A percentile compares a stretch with the other conserved stretches of the same genome.
Evolutionary conservation across 257 asterid genomes (phyloP).

Genomic region (Misopates orontium): DNA sequence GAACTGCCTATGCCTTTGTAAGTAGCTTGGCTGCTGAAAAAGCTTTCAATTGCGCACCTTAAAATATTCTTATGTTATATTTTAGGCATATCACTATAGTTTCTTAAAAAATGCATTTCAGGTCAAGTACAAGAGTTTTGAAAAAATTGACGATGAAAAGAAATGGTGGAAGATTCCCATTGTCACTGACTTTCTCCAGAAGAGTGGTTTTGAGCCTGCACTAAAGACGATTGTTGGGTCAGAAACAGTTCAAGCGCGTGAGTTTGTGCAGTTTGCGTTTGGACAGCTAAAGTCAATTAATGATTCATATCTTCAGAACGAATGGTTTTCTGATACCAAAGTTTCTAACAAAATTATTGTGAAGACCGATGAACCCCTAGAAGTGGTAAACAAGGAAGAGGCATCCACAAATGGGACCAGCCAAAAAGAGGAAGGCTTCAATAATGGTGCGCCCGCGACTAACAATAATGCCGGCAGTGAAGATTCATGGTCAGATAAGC

Average conservation of each 20-base stretch:
- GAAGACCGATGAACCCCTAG: slow-evolving; percentile 28
- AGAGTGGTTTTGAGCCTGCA: slow-evolving; percentile 74
- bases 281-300: slow-evolving; percentile 78
- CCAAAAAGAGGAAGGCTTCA: slow-evolving; percentile 28
- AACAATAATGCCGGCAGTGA: slow-evolving; percentile 24
- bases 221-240: slow-evolving; percentile 78
- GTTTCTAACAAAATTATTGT: slow-evolving; percentile 17
- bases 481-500: slow-evolving; percentile 56
- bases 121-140: slow-evolving; percentile 88
- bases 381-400: slow-evolving; percentile 30
- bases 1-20: neutral
- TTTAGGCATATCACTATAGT: slow-evolving; percentile 8
- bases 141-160: slow-evolving; percentile 82
- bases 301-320: slow-evolving; percentile 58
- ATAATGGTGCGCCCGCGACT: slow-evolving; percentile 17
- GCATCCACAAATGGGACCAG: slow-evolving; percentile 34
- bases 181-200: slow-evolving; percentile 74
- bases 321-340: slow-evolving; percentile 44
- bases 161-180: slow-evolving; percentile 95
- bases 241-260: slow-evolving; percentile 87
- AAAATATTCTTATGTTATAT: slow-evolving; percentile 1
- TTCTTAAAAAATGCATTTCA: slow-evolving; percentile 37
- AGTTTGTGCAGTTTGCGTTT: slow-evolving; percentile 91
- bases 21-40: slow-evolving; percentile 11
- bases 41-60: neutral